Evolutionary conservation across 2,329 filamentous ascomycete genomes (phyloP).

Genomic region (Aspergillus jensenii): DNA sequence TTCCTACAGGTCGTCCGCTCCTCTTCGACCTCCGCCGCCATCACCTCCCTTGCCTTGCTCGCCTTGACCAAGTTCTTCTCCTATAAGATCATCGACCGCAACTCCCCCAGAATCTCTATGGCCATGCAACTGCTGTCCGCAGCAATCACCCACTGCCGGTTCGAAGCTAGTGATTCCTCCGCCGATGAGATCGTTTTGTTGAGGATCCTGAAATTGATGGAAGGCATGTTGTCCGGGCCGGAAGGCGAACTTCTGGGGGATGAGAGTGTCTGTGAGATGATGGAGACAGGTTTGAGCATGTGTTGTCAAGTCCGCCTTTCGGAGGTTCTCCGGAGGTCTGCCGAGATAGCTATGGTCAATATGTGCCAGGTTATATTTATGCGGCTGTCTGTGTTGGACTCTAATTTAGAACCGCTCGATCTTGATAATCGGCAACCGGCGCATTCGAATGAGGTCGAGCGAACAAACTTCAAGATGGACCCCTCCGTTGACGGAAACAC

Average conservation of each 20-base stretch:
- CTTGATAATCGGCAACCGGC: constrained; percentile 65
- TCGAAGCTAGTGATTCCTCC: constrained; percentile 91
- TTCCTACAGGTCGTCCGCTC: constrained; percentile 96
- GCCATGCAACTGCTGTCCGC: constrained; percentile 94
- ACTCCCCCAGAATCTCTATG: constrained; percentile 81
- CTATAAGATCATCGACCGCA: constrained; percentile 82
- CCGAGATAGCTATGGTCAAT: constrained; percentile 94
- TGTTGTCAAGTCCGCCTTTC: constrained; percentile 93
- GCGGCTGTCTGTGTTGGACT: constrained; percentile 81
- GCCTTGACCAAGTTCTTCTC: constrained; percentile 95
- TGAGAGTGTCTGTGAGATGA: constrained; percentile 98
- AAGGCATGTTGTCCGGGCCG: constrained; percentile 93
- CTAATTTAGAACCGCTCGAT: constrained; percentile 66
- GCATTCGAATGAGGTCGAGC: constrained; percentile 55
- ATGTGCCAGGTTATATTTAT: constrained; percentile 99
- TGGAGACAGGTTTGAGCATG: constrained; percentile 96
- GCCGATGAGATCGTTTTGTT: constrained; percentile 94
- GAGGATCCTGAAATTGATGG: constrained; percentile 95
- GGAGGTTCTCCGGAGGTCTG: constrained; percentile 83
- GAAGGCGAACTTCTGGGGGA: constrained; percentile 93
- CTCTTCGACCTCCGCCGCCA: constrained; percentile 91
- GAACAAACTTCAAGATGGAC: constrained; percentile 80
- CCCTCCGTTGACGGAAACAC: constrained; percentile 68
- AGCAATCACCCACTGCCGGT: constrained; percentile 95
- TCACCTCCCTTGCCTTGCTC: constrained; percentile 90